A percentile compares a stretch with the other conserved stretches of the same genome.
These are phyloP conservation scores for Inosperma sp. DNA, from an alignment of 768 basidiomycete genomes.

Conservation along the genomic window DNA sequence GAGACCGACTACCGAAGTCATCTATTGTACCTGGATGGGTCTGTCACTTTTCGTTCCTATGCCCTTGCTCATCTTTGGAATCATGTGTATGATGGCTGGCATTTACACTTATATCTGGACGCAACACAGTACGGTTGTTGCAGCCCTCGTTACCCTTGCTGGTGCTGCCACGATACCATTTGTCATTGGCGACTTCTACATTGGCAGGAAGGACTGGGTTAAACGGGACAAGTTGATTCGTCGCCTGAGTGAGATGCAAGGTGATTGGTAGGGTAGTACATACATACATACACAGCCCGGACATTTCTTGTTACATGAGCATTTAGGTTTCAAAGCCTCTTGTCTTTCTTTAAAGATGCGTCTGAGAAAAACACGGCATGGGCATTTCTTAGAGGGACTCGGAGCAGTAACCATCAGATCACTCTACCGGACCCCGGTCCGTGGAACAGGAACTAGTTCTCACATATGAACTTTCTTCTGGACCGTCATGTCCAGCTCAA, in stretches of 20 bases:
- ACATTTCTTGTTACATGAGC: too few species aligned
- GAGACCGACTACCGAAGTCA: not conserved
- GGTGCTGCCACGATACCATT: slow-evolving; percentile 2
- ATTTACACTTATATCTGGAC: slow-evolving; percentile 10
- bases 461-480: too few species aligned
- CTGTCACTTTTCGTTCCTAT: slow-evolving; percentile 10
- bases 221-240: slow-evolving; percentile 5
- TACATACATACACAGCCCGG: too few species aligned
- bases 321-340: too few species aligned
- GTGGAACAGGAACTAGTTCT: too few species aligned
- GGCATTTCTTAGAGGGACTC: too few species aligned
- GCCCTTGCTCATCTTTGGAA: slow-evolving; percentile 11
- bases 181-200: slow-evolving; percentile 6
- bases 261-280: slow-evolving; percentile 16
- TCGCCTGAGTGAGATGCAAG: slow-evolving; percentile 13
- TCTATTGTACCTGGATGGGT: slow-evolving; percentile 4
- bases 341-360: too few species aligned
- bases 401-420: too few species aligned
- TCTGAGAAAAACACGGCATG: too few species aligned
- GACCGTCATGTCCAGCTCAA: too few species aligned
- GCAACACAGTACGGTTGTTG: slow-evolving; percentile 10
- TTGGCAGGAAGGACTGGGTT: not conserved
- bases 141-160: slow-evolving; percentile 3
- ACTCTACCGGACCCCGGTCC: too few species aligned
- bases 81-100: slow-evolving; percentile 10